Evolutionary conservation across 2,329 filamentous ascomycete species (phyloP), one percentile per base, ranked within the genome.

Genomic region (Pseudocercospora fuligena): DNA sequence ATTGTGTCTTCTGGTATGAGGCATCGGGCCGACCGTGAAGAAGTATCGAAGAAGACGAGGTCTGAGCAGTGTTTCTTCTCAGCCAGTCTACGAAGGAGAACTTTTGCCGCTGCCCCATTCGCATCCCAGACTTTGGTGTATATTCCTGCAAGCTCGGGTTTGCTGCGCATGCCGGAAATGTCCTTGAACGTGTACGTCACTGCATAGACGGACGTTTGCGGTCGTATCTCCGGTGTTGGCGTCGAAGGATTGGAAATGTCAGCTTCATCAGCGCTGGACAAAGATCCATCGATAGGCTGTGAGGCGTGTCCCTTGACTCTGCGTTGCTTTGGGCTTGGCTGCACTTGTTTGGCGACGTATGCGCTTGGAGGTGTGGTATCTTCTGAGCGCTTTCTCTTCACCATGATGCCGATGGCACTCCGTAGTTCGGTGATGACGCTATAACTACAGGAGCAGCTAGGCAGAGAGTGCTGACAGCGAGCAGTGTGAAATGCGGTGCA

Each of bases 111-210:
- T n/a, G 51, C 21, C 27, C 19, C 27, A 12, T 56, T 56, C 51
- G 51, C 51, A 19, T 31, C 27, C 51, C 25, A 56, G 23, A 56
- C 51, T n/a, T 31, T 56, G 51, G 23, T 31, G 27, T 56, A 56
- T 27, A 56, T 9, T 27, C 27, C 51, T 16, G 6, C 16, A 5
- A 56, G 51, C n/a, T 56, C 51, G 8, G 27, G 12, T 27, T 31
- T n/a, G 16, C 27, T n/a, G 23, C 23, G 16, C 14, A 27, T 27
- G 51, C 51, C 51, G 16, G 23, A n/a, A n/a, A 5, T 56, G 25
- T 56, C 51, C 51, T 29, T 31, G 16, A n/a, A 56, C 25, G 25
- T 27, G 16, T 56, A 56, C 51, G 27, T 56, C 7, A 56, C 27
- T 5, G 51, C 51, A 7, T 27, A 56, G 3, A 31, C n/a, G 51